phyloP scores from a whole-genome alignment of 2,329 filamentous ascomycete genomes.

The Colletotrichum tanaceti region DNA sequence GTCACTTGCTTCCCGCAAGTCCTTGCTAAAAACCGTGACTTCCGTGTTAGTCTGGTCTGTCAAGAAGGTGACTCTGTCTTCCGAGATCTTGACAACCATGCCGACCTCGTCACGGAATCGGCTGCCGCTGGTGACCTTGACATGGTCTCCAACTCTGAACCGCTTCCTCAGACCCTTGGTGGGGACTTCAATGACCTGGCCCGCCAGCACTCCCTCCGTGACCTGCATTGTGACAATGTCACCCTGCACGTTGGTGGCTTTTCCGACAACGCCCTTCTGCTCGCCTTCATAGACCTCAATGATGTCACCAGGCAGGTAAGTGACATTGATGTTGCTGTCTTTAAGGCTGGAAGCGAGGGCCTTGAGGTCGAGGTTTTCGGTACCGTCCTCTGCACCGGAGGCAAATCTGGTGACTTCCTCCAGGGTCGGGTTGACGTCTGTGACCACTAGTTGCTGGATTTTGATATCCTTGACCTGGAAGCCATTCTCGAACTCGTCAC shows the following conservation, averaged over 20 bases:
- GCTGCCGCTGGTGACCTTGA: conserved; percentile 97
- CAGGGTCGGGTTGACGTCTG: conserved; percentile 90
- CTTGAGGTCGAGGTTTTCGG: conserved; percentile 91
- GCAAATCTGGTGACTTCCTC: conserved; percentile 98
- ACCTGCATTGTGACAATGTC: conserved; percentile 93
- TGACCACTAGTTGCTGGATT: conserved; percentile 84
- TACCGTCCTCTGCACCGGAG: conserved; percentile 87
- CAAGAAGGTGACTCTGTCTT: conserved; percentile 91
- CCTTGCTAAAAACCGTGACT: conserved; percentile 98
- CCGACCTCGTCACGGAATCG: conserved; percentile 95
- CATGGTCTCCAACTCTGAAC: conserved; percentile 93
- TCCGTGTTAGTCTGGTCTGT: conserved; percentile 94
- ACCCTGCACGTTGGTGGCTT: conserved; percentile 84
- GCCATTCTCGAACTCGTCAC: conserved; percentile 90
- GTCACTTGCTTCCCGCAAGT: conserved; percentile 92
- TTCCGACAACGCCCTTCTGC: conserved; percentile 90
- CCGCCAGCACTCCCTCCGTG: conserved; percentile 81
- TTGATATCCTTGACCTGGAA: conserved; percentile 96
- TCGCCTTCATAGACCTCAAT: conserved; percentile 97
- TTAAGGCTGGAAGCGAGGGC: conserved; percentile 91
- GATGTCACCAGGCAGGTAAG: conserved; percentile 92
- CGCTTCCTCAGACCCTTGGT: conserved; percentile 92
- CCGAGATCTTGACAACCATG: conserved; percentile 93
- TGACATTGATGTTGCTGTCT: conserved; percentile 81
- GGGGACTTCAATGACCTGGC: conserved; percentile 91